A percentile compares a stretch with the other conserved stretches of the same genome.
These are phyloP conservation scores for Phaeotremella skinneri DNA, from an alignment of 768 basidiomycete species.

Conservation along the genomic window DNA sequence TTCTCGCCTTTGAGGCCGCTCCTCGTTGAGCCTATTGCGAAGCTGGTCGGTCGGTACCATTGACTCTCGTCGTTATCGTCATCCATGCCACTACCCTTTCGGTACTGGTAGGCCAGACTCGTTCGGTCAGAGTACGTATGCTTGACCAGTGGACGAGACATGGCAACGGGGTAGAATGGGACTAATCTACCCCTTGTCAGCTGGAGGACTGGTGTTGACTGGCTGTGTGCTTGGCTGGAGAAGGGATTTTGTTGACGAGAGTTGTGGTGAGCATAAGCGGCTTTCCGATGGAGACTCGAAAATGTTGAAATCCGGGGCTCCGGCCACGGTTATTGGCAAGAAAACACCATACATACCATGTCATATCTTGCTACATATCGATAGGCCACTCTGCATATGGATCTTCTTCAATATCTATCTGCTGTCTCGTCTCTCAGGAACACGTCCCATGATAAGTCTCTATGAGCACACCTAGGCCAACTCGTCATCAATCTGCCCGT, in stretches of 20 bases:
- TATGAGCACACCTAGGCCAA: no score
- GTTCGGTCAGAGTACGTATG: not conserved
- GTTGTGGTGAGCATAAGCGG: not conserved
- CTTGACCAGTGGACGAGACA: no score
- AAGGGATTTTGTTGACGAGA: not conserved
- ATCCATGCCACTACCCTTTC: conserved; percentile 4
- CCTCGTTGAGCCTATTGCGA: conserved; percentile 5
- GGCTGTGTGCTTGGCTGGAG: not conserved
- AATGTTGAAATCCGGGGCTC: not conserved
- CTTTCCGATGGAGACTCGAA: not conserved
- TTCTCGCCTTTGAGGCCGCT: not conserved
- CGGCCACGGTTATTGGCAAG: no score
- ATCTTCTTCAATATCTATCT: no score
- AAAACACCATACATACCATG: no score
- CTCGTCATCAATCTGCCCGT: no score
- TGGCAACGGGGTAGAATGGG: no score
- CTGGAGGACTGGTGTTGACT: no score
- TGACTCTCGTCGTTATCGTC: conserved; percentile 1
- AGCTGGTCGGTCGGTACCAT: not conserved
- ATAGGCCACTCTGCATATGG: not conserved
- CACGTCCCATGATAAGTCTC: no score
- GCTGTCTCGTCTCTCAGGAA: no score
- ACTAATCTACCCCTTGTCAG: no score
- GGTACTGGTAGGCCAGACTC: not conserved
- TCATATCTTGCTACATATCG: no score